These are phyloP conservation scores for Coemansia sp. DNA, from an alignment of 192 early-diverging fungal genomes.

Conservation along the genomic window DNA sequence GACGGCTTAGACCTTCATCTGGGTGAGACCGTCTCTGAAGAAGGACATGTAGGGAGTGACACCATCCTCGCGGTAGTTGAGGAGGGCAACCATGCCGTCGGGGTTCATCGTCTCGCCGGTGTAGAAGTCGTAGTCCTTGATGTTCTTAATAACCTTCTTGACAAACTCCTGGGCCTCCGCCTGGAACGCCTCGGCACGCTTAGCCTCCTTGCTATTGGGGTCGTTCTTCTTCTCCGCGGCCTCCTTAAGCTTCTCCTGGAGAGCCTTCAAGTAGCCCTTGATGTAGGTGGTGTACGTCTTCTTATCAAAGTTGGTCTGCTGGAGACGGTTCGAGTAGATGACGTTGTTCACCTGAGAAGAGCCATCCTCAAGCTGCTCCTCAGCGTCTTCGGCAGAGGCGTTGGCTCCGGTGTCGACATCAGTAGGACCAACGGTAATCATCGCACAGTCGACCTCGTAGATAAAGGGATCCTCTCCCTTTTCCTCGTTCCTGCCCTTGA, in stretches of 20 bases:
- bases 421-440: slow-evolving; percentile 66
- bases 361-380: slow-evolving; percentile 68
- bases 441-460: slow-evolving; percentile 81
- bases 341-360: slow-evolving; percentile 81
- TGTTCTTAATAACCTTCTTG: slow-evolving; percentile 80
- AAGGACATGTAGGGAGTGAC: slow-evolving; percentile 89
- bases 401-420: slow-evolving; percentile 93
- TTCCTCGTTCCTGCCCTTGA: slow-evolving; percentile 28
- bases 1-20: slow-evolving; percentile 66
- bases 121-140: slow-evolving; percentile 94
- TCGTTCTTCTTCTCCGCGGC: not conserved
- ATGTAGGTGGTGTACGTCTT: slow-evolving; percentile 89
- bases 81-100: slow-evolving; percentile 83
- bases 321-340: slow-evolving; percentile 78
- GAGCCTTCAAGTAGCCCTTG: slow-evolving; percentile 91
- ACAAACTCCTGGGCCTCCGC: slow-evolving; percentile 61
- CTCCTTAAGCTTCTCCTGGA: slow-evolving; percentile 67
- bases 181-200: slow-evolving; percentile 68
- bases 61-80: slow-evolving; percentile 97
- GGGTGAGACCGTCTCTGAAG: slow-evolving; percentile 86
- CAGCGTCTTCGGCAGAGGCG: slow-evolving; percentile 80
- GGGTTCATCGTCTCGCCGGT: slow-evolving; percentile 85
- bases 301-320: slow-evolving; percentile 82
- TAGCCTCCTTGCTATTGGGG: slow-evolving; percentile 49
- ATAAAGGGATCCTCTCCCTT: slow-evolving; percentile 60